phyloP scores from a whole-genome alignment of 495 filamentous ascomycete genomes.

The Penicillium maclennaniae region DNA sequence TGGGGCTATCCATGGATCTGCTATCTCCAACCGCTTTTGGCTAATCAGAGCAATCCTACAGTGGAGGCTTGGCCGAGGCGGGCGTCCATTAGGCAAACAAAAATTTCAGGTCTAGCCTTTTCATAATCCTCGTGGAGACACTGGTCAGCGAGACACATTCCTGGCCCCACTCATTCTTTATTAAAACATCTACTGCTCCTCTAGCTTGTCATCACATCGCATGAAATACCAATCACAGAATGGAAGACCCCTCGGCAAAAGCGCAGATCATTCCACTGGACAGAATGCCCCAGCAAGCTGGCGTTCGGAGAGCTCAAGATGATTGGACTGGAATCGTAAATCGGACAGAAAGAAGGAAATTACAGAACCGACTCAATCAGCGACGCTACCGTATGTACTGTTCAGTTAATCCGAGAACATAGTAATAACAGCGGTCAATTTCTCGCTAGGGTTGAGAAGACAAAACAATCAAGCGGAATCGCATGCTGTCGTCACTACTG shows the following conservation, averaged over 20 bases:
- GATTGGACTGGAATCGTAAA: constrained; percentile 20
- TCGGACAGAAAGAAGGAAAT: constrained; percentile 12
- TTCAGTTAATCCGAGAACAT: not conserved
- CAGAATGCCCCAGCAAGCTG: constrained; percentile 15
- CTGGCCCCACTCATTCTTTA: not conserved
- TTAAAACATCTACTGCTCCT: constrained; percentile 1
- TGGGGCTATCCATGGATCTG: too few relatives aligned
- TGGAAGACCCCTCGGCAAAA: not conserved
- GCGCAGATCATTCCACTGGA: constrained; percentile 6
- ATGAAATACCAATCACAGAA: not conserved
- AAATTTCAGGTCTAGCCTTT: too few relatives aligned
- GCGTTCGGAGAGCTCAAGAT: constrained; percentile 5
- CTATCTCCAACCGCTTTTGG: too few relatives aligned
- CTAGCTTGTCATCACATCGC: not conserved
- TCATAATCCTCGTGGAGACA: too few relatives aligned
- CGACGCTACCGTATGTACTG: constrained; percentile 10
- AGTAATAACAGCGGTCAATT: not conserved
- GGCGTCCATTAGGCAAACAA: too few relatives aligned
- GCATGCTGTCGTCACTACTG: not conserved
- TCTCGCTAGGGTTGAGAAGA: not conserved
- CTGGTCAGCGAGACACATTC: constrained; percentile 1
- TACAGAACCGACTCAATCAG: constrained; percentile 23
- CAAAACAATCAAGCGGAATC: not conserved
- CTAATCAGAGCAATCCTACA: too few relatives aligned
- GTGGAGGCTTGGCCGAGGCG: too few relatives aligned